Conservation (phyloP, 768 basidiomycete genomes). For the Kwoniella sp. region DNA sequence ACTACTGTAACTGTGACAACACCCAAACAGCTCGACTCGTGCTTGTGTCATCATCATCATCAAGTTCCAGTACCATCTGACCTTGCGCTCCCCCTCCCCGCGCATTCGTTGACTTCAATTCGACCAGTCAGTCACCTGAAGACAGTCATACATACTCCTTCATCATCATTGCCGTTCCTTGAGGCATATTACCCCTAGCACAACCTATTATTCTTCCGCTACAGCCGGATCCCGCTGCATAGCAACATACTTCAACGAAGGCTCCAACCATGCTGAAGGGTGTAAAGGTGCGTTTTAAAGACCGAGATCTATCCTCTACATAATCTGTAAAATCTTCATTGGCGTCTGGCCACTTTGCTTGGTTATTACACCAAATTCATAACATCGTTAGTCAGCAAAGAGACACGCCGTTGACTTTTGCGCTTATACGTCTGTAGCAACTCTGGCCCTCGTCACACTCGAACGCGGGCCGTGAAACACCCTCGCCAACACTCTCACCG, state of each 20-base stretch:
- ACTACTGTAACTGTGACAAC: no score
- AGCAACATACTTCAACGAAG: not conserved
- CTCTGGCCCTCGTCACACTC: constrained; percentile 36
- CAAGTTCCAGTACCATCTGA: not conserved
- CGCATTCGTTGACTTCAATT: not conserved
- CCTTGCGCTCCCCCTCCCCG: no score
- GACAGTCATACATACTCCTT: not conserved
- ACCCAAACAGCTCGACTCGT: not conserved
- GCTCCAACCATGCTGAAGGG: constrained; percentile 46
- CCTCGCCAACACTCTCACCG: constrained; percentile 45
- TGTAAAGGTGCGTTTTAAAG: constrained; percentile 41
- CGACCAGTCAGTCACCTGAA: not conserved
- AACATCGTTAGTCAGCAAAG: not conserved
- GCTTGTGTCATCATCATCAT: not conserved
- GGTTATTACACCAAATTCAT: no score
- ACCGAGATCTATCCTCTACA: not conserved
- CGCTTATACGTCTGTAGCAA: constrained; percentile 22
- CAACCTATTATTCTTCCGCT: not conserved
- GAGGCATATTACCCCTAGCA: not conserved
- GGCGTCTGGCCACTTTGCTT: not conserved
- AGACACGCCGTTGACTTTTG: not conserved
- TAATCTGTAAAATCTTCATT: not conserved
- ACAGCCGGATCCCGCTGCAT: not conserved
- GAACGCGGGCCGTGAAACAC: constrained; percentile 25
- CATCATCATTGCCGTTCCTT: not conserved